Evolutionary conservation across 2,329 filamentous ascomycete species (phyloP).

Genomic region (Beauveria brongniartii): DNA sequence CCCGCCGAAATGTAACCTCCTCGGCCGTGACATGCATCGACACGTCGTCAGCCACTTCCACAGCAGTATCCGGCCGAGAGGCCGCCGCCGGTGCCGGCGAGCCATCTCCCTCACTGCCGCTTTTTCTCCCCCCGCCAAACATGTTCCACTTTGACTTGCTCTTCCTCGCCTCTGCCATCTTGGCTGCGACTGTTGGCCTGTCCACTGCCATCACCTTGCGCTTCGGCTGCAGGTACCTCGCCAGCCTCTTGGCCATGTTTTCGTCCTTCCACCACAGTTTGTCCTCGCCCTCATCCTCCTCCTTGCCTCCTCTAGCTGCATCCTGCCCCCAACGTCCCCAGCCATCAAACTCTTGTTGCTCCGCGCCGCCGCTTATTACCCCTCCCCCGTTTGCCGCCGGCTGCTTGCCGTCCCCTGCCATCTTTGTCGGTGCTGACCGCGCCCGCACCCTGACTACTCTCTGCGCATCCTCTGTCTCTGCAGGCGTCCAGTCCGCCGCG

Average conservation of each 20-base stretch:
- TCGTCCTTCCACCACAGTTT: conserved; percentile 35
- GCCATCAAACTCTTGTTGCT: conserved; percentile 28
- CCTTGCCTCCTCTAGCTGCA: neutral
- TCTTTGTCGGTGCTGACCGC: neutral
- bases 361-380: neutral
- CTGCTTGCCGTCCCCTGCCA: neutral
- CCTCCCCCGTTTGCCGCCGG: neutral
- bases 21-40: conserved; percentile 31
- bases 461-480: conserved; percentile 19
- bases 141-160: conserved; percentile 19
- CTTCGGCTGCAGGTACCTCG: conserved; percentile 28
- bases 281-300: neutral
- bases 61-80: neutral
- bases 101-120: neutral
- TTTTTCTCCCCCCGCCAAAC: neutral
- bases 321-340: conserved; percentile 31
- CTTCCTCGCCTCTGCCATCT: conserved; percentile 22
- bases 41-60: conserved; percentile 15
- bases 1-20: conserved; percentile 34
- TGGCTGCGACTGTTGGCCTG: conserved; percentile 20
- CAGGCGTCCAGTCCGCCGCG: conserved; percentile 19
- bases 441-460: conserved; percentile 18
- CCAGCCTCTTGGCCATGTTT: conserved; percentile 30
- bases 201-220: conserved; percentile 14
- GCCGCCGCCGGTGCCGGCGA: neutral